Evolutionary conservation across 2,329 filamentous ascomycete genomes (phyloP).

Genomic region (Colletotrichum neosansevieriae): DNA sequence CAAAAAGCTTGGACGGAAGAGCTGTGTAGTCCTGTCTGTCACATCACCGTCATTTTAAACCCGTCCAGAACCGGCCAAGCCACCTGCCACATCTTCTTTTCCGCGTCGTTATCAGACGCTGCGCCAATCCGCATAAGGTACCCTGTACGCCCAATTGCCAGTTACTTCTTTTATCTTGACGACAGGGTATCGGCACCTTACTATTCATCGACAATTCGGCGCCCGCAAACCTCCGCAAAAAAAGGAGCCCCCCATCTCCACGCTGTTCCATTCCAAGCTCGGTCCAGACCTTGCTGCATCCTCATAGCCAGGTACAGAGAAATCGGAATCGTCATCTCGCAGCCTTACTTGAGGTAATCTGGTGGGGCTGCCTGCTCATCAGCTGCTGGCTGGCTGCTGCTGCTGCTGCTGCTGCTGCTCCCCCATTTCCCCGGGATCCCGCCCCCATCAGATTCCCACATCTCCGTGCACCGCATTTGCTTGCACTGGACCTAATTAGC

Average conservation of each 20-base stretch:
- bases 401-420: conserved; percentile 10
- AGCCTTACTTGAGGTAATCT: conserved; percentile 1
- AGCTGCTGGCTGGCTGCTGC: background rate
- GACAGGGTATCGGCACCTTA: conserved; percentile 29
- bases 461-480: conserved; percentile 22
- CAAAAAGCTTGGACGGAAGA: background rate
- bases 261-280: background rate
- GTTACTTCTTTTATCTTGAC: conserved; percentile 35
- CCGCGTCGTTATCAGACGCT: conserved; percentile 25
- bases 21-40: background rate
- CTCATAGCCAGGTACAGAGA: background rate
- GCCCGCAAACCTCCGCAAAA: conserved; percentile 18
- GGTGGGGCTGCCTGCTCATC: conserved; percentile 21
- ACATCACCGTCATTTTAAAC: background rate
- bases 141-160: conserved; percentile 29
- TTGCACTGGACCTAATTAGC: conserved; percentile 16
- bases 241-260: conserved; percentile 6
- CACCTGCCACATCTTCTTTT: conserved; percentile 1
- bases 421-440: conserved; percentile 15
- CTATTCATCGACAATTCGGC: conserved; percentile 7
- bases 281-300: background rate
- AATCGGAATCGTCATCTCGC: conserved; percentile 17
- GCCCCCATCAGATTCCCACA: conserved; percentile 33
- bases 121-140: conserved; percentile 11
- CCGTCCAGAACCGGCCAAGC: conserved; percentile 14